Evolutionary conservation across 768 basidiomycete species (phyloP).

Genomic region (Mycena crocata): DNA sequence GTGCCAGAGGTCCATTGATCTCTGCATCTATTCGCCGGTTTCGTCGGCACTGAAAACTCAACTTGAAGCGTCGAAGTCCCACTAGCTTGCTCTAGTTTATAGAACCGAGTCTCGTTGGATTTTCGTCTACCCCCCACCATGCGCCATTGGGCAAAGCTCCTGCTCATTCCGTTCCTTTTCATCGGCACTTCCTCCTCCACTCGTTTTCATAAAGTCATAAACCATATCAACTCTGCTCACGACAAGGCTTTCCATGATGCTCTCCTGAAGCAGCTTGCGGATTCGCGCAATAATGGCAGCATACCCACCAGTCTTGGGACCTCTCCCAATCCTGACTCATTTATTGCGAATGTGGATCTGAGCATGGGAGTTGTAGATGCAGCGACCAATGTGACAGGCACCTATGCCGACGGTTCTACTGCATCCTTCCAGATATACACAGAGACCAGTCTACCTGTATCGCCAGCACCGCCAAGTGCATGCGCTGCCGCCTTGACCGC

Average conservation of each 20-base stretch:
- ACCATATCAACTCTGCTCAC: neutral
- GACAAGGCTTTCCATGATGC: conserved; percentile 24
- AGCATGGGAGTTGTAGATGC: neutral
- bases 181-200: neutral
- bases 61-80: too few species aligned
- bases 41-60: too few species aligned
- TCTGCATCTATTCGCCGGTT: too few species aligned
- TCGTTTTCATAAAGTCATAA: neutral
- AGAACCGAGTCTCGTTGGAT: neutral
- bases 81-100: too few species aligned
- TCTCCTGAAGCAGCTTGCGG: conserved; percentile 17
- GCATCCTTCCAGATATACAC: conserved; percentile 15
- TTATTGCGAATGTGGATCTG: too few species aligned
- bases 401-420: neutral
- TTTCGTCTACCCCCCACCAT: neutral
- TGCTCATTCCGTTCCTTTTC: neutral
- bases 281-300: neutral
- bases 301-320: too few species aligned
- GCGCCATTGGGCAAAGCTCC: neutral
- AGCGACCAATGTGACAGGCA: neutral
- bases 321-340: too few species aligned
- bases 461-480: conserved; percentile 1
- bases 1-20: too few species aligned
- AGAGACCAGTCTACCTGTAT: neutral
- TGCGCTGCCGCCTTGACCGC: conserved; percentile 19